phyloP scores from a whole-genome alignment of 2,329 filamentous ascomycete species.

The Fusarium sulawesiense region DNA sequence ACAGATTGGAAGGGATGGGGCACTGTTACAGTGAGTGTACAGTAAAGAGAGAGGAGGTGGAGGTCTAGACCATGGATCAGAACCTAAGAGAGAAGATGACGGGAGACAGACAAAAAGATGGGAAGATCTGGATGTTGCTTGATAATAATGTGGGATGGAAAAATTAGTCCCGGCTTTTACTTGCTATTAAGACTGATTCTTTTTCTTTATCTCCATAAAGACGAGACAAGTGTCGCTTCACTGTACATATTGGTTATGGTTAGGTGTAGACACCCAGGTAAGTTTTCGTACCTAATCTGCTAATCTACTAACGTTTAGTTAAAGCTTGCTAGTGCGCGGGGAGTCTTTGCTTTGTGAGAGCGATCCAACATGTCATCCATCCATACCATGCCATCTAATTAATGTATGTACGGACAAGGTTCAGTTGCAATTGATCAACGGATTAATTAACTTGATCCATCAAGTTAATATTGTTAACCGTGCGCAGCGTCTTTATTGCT shows the following conservation, averaged over 20 bases:
- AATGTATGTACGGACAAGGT: not conserved
- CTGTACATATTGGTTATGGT: not conserved
- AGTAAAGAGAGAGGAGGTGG: not conserved
- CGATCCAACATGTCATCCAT: not conserved
- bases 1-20: conserved; percentile 2
- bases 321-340: not conserved
- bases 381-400: not conserved
- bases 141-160: not conserved
- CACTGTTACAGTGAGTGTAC: conserved; percentile 10
- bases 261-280: not conserved
- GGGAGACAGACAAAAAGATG: not conserved
- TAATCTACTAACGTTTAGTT: not conserved
- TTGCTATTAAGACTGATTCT: not conserved
- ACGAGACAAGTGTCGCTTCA: not conserved
- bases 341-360: not conserved
- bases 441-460: not conserved
- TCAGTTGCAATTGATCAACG: not conserved
- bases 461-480: not conserved
- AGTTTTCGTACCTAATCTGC: not conserved
- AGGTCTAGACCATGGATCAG: not conserved
- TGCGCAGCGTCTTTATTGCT: not conserved
- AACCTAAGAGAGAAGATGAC: not conserved
- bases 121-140: not conserved
- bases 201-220: not conserved
- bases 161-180: not conserved